Percentiles rank a stretch among this genome's conserved stretches.
Conservation (phyloP, 257 asterid species). For the Nemophila menziesii region DNA sequence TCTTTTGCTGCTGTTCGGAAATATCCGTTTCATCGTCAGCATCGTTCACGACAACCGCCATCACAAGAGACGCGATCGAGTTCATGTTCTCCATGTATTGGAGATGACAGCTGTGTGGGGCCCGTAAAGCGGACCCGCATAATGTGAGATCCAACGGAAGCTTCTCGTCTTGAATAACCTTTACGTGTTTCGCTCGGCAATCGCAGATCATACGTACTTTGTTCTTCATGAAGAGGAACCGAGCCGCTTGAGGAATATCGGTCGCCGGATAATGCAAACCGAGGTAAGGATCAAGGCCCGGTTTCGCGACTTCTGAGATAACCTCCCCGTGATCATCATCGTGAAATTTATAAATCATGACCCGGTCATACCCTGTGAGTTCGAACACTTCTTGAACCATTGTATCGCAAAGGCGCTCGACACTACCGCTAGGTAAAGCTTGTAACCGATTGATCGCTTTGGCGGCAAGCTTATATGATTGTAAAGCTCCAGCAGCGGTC, state of each 20-base stretch:
- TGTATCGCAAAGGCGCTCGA: slow-evolving; percentile 70
- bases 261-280: slow-evolving; percentile 97
- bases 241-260: slow-evolving; percentile 95
- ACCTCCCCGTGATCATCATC: slow-evolving; percentile 99
- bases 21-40: slow-evolving; percentile 49
- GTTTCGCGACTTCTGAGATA: slow-evolving; percentile 63
- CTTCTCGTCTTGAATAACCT: slow-evolving; percentile 71
- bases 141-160: slow-evolving; percentile 70
- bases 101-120: slow-evolving; percentile 86
- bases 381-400: slow-evolving; percentile 93
- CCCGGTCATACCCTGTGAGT: slow-evolving; percentile 92
- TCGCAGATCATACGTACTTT: slow-evolving; percentile 94
- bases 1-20: slow-evolving; percentile 44
- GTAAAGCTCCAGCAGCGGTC: slow-evolving; percentile 98
- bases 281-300: slow-evolving; percentile 77
- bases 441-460: slow-evolving; percentile 88
- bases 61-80: slow-evolving; percentile 82
- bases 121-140: slow-evolving; percentile 86
- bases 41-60: slow-evolving; percentile 86
- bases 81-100: slow-evolving; percentile 95
- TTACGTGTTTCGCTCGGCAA: slow-evolving; percentile 63
- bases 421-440: slow-evolving; percentile 82
- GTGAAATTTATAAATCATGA: slow-evolving; percentile 80
- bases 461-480: slow-evolving; percentile 88
- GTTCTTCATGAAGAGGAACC: slow-evolving; percentile 89